A percentile compares a stretch with the other conserved stretches of the same genome.
phyloP scores from a whole-genome alignment of 352 stramenopile genomes.

The Globisporangium alternatum region DNA sequence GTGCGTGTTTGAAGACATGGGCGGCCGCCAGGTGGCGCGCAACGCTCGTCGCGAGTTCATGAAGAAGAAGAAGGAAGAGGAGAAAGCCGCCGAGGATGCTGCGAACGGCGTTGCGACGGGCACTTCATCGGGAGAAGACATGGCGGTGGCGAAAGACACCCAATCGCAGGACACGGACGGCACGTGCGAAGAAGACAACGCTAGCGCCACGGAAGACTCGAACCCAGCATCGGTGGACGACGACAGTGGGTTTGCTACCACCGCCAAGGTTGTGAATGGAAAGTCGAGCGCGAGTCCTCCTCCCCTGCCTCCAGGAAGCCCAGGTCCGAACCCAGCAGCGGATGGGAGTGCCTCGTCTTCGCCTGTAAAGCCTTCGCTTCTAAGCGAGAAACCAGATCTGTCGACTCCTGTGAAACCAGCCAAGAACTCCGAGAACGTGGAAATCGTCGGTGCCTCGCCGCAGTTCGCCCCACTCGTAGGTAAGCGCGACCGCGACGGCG shows the following conservation, averaged over 20 bases:
- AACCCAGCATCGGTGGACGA: slow-evolving; percentile 15
- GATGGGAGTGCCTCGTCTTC: slow-evolving; percentile 23
- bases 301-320: slow-evolving; percentile 8
- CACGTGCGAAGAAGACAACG: slow-evolving; percentile 36
- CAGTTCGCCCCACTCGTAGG: slow-evolving; percentile 25
- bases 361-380: slow-evolving; percentile 8
- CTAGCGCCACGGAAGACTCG: slow-evolving; percentile 47
- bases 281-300: neutral
- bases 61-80: slow-evolving; percentile 87
- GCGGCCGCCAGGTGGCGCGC: slow-evolving; percentile 58
- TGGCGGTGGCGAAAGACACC: slow-evolving; percentile 32
- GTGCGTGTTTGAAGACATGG: slow-evolving; percentile 83
- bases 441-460: slow-evolving; percentile 7
- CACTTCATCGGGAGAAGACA: slow-evolving; percentile 44
- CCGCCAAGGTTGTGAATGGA: neutral
- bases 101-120: slow-evolving; percentile 26
- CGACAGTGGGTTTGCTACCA: neutral
- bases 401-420: slow-evolving; percentile 30
- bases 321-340: slow-evolving; percentile 42
- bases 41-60: slow-evolving; percentile 67
- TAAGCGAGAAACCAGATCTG: slow-evolving; percentile 8
- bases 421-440: slow-evolving; percentile 22
- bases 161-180: slow-evolving; percentile 60
- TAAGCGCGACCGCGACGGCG: slow-evolving; percentile 43
- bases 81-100: slow-evolving; percentile 53